Conservation (phyloP, 768 basidiomycete species). For the Leccinum aurantiacum region DNA sequence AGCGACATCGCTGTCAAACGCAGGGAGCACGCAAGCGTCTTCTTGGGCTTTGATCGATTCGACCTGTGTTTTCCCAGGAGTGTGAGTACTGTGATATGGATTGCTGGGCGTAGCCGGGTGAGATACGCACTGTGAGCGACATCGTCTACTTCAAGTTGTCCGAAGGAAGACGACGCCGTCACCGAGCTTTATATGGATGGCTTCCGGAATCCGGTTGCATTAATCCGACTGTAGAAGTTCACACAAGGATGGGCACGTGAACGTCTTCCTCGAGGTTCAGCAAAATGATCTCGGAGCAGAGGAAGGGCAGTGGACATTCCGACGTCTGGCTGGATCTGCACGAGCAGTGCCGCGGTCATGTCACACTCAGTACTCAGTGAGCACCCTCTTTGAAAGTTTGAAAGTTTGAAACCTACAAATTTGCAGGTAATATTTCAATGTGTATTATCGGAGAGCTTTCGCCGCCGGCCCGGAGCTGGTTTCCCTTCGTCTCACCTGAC, state of each 20-base stretch:
- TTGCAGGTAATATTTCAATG: no score
- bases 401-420: no score
- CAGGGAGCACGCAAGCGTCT: conserved; percentile 23
- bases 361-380: no score
- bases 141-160: background rate
- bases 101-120: background rate
- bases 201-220: background rate
- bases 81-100: background rate
- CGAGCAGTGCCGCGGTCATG: no score
- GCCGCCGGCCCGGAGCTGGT: no score
- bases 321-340: background rate
- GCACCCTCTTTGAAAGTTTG: no score
- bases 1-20: conserved; percentile 34
- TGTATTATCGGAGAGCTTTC: no score
- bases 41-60: conserved; percentile 27
- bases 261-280: background rate
- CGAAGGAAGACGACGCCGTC: background rate
- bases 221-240: background rate
- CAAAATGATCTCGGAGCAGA: background rate
- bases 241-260: background rate
- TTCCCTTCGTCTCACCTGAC: no score
- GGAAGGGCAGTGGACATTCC: background rate
- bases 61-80: conserved; percentile 9
- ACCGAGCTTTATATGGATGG: background rate
- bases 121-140: conserved; percentile 14